A percentile compares a stretch with the other conserved stretches of the same genome.
Conservation (phyloP, 352 stramenopile species). For the Phytophthora podocarpi region DNA sequence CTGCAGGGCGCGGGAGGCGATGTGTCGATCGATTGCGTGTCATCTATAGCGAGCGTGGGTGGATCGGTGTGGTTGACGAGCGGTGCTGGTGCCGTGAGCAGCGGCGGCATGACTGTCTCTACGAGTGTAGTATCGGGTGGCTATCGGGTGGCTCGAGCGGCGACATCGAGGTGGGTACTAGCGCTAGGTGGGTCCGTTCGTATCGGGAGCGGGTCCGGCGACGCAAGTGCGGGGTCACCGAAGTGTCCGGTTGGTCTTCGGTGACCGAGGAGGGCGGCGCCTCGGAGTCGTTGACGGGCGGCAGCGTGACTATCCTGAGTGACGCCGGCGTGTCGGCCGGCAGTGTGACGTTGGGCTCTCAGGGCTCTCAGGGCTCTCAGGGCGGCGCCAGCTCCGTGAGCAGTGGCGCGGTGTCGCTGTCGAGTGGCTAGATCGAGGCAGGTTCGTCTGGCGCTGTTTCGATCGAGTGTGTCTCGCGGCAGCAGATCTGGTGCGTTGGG, state of each 20-base stretch:
- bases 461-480: constrained; percentile 9
- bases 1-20: constrained; percentile 28
- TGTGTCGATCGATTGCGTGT: constrained; percentile 31
- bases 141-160: constrained; percentile 20
- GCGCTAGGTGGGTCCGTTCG: constrained; percentile 28
- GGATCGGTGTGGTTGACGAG: constrained; percentile 26
- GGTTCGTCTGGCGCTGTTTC: constrained; percentile 24
- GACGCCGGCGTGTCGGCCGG: constrained; percentile 8
- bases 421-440: constrained; percentile 14
- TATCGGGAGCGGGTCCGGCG: constrained; percentile 23
- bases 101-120: constrained; percentile 20
- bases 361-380: too few species aligned
- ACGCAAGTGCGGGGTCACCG: constrained; percentile 25
- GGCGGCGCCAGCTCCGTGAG: not conserved
- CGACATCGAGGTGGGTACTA: constrained; percentile 17
- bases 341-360: constrained; percentile 22
- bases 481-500: too few species aligned
- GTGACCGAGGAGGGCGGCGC: constrained; percentile 22
- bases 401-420: constrained; percentile 23
- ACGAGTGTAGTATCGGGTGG: constrained; percentile 17
- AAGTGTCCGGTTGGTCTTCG: constrained; percentile 34
- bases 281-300: constrained; percentile 26
- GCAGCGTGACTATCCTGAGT: constrained; percentile 25
- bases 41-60: constrained; percentile 13
- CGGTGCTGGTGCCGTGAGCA: constrained; percentile 17